These are phyloP conservation scores for Pestalotiopsis sp. DNA, from an alignment of 2,329 filamentous ascomycete species.

Conservation along the genomic window DNA sequence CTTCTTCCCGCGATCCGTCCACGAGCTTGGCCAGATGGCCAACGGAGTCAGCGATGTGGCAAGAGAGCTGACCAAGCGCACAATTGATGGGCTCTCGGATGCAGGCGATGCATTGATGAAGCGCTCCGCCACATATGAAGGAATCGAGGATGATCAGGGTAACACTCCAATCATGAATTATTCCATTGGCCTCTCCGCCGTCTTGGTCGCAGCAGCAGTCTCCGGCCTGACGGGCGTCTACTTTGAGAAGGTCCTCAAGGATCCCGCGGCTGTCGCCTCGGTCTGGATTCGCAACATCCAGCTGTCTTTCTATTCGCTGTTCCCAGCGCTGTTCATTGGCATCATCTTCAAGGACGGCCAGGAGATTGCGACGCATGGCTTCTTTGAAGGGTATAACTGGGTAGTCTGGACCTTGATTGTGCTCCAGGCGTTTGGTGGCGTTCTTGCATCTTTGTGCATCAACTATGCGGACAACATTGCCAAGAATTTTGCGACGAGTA, in stretches of 20 bases:
- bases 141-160: slow-evolving; percentile 71
- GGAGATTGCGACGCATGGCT: slow-evolving; percentile 80
- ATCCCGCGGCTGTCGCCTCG: slow-evolving; percentile 73
- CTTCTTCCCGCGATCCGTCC: slow-evolving; percentile 78
- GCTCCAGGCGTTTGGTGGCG: slow-evolving; percentile 81
- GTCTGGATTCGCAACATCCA: slow-evolving; percentile 96
- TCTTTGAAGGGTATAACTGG: slow-evolving; percentile 94
- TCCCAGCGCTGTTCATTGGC: slow-evolving; percentile 84
- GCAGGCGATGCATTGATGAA: slow-evolving; percentile 50
- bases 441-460: slow-evolving; percentile 81
- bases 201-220: slow-evolving; percentile 74
- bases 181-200: slow-evolving; percentile 76
- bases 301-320: slow-evolving; percentile 89
- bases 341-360: slow-evolving; percentile 86
- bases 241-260: slow-evolving; percentile 90
- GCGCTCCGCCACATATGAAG: slow-evolving; percentile 87
- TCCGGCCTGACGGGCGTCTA: slow-evolving; percentile 86
- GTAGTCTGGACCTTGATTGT: slow-evolving; percentile 85
- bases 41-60: slow-evolving; percentile 52
- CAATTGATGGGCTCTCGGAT: slow-evolving; percentile 38
- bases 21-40: slow-evolving; percentile 70
- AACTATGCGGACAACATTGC: slow-evolving; percentile 87
- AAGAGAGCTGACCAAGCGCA: slow-evolving; percentile 50
- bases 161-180: slow-evolving; percentile 67
- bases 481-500: slow-evolving; percentile 91